Base-by-base conservation (phyloP, 140 eudicot genomes). In the Bidens hawaiensis region DNA sequence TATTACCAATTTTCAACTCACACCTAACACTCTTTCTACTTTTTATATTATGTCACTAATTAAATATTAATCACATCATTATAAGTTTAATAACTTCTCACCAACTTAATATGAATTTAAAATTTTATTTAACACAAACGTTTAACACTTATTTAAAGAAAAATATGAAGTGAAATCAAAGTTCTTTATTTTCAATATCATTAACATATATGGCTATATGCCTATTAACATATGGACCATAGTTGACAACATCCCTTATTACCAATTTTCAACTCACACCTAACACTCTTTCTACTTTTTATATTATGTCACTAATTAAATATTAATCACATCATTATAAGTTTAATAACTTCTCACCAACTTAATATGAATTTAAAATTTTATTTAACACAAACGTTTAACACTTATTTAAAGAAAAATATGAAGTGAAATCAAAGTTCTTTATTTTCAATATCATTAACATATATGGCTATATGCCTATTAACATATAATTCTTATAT, bases 1-100 rank as follows among this genome's bases (percentile, higher is more conserved):
- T 21, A 19, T 49, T 49, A 22, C 30, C 30, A 49, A 22, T 49
- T 49, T 49, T 49, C 30, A 49, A 49, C 28, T 21, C 56, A 19
- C 56, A 49, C 56, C 56, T 22, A 49, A 49, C 56, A 21, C 30
- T 22, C 12, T 46, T 49, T 21, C 56, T 22, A 49, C 54, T 48
- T 49, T 49, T 49, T 12, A 49, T 11, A 19, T 49, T 49, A 49
- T 10, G 18, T 47, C 9, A 47, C 13, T 18, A 8, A 47, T 47
- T 47, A 47, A 22, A 19, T 4, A 49, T 49, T 49, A 49, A 49
- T 21, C 56, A 21, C 56, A 21, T 49, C 28, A 22, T 49, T 47
- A 17, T 2, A 14, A 42, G n/a, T 14, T 42, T 13, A 42, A 13
- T 42, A 6, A 42, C 8, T 14, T 42, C 18, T 14, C 48, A 42